Evolutionary conservation across 495 filamentous ascomycete species (phyloP).

Genomic region (Hypoxylon lienhwacheense): DNA sequence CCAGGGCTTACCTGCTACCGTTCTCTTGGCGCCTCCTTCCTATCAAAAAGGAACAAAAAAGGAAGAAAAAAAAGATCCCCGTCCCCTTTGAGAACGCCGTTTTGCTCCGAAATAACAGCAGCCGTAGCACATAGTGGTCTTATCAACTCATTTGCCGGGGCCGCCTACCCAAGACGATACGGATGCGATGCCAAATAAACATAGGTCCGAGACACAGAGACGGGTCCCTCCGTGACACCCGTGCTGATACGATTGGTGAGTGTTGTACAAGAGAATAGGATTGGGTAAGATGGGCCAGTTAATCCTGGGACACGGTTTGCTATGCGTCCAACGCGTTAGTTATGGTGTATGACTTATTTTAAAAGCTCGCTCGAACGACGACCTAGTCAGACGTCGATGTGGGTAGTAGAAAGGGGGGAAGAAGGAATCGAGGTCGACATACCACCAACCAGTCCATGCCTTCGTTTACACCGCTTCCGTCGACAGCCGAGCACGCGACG

Average conservation of each 20-base stretch:
- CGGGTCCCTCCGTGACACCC: not conserved
- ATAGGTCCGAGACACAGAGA: conserved; percentile 5
- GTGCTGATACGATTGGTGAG: conserved; percentile 11
- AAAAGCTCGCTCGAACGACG: conserved; percentile 3
- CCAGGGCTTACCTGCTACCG: conserved; percentile 16
- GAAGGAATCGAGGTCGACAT: conserved; percentile 48
- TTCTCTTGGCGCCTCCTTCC: conserved; percentile 3
- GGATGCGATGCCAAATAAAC: conserved; percentile 24
- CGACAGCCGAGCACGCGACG: conserved; percentile 93
- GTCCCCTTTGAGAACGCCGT: conserved; percentile 27
- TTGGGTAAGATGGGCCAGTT: conserved; percentile 17
- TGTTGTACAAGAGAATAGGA: conserved; percentile 32
- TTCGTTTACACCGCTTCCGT: conserved; percentile 89
- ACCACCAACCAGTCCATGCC: conserved; percentile 99
- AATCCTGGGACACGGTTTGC: conserved; percentile 56
- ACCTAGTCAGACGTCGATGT: not conserved
- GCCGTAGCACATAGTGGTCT: conserved; percentile 6
- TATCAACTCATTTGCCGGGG: conserved; percentile 10
- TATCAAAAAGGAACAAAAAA: conserved; percentile 15
- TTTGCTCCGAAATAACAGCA: conserved; percentile 19
- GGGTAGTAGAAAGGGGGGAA: too few relatives aligned
- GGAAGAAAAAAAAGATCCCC: too few relatives aligned
- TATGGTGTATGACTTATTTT: conserved; percentile 28
- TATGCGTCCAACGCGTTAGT: conserved; percentile 28
- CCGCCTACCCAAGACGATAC: conserved; percentile 27